phyloP scores from a whole-genome alignment of 1,284 basidiomycete species.

The Apiotrichum gracile region DNA sequence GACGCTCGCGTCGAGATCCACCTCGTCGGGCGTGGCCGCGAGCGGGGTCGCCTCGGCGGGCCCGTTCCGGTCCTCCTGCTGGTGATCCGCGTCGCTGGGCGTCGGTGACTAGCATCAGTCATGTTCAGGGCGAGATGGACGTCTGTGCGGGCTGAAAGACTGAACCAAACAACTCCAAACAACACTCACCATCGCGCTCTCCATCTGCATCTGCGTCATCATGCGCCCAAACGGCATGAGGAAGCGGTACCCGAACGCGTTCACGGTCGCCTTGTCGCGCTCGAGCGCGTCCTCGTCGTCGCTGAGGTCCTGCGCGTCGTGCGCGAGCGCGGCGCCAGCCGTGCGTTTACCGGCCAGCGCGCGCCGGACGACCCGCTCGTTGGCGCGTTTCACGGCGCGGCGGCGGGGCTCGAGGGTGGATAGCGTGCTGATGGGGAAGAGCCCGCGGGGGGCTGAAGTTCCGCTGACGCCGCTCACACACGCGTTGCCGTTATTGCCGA shows the following conservation, averaged over 20 bases:
- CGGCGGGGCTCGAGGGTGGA: background rate
- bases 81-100: conserved; percentile 36
- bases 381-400: background rate
- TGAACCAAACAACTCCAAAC: background rate
- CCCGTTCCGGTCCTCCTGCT: conserved; percentile 36
- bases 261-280: conserved; percentile 31
- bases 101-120: conserved; percentile 31
- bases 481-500: background rate
- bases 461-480: too few relatives aligned
- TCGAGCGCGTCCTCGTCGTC: conserved; percentile 36
- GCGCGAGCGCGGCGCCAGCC: conserved; percentile 25
- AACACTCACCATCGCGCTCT: conserved; percentile 36
- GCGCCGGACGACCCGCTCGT: conserved; percentile 21
- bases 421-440: background rate
- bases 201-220: conserved; percentile 44
- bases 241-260: conserved; percentile 41
- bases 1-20: conserved; percentile 14
- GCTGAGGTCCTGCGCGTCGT: conserved; percentile 32
- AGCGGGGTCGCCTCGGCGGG: background rate
- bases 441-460: too few relatives aligned
- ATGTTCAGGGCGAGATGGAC: background rate
- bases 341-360: conserved; percentile 30
- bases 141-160: too few relatives aligned
- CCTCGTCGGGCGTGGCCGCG: background rate
- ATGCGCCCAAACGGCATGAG: conserved; percentile 38